Conservation (phyloP, 2,329 filamentous ascomycete genomes). For the Xylariaceae sp. region DNA sequence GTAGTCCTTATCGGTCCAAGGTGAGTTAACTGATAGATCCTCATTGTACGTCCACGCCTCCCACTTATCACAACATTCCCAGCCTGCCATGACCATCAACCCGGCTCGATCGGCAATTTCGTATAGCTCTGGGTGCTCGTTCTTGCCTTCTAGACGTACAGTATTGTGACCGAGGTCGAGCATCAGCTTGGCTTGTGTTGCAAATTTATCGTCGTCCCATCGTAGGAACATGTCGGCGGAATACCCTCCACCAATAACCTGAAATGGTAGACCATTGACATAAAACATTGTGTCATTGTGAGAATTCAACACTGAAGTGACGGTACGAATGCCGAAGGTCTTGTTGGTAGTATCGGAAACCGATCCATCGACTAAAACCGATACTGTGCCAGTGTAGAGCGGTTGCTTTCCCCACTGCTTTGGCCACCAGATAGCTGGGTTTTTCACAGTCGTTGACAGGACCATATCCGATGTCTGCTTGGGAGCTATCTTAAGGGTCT, state of each 20-base stretch:
- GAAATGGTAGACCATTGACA: constrained; percentile 54
- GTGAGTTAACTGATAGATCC: constrained; percentile 37
- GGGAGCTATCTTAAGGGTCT: constrained; percentile 33
- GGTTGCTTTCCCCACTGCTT: constrained; percentile 54
- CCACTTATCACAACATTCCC: constrained; percentile 68
- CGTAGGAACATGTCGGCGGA: constrained; percentile 58
- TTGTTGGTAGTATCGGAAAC: constrained; percentile 30
- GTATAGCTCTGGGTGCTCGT: constrained; percentile 59
- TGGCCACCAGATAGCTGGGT: constrained; percentile 58
- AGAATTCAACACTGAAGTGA: constrained; percentile 45
- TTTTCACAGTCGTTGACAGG: constrained; percentile 32
- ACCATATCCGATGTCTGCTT: constrained; percentile 33
- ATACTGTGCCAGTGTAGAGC: constrained; percentile 37
- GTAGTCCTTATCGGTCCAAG: constrained; percentile 53
- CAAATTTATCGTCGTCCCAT: constrained; percentile 46
- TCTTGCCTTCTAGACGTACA: constrained; percentile 59
- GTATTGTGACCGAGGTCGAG: constrained; percentile 61
- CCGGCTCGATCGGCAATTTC: constrained; percentile 54
- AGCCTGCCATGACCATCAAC: constrained; percentile 58
- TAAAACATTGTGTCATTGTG: constrained; percentile 52
- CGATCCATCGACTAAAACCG: constrained; percentile 17
- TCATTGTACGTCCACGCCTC: constrained; percentile 60
- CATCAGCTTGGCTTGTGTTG: constrained; percentile 45
- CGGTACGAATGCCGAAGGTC: constrained; percentile 50
- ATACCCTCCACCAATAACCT: constrained; percentile 58